Percentiles rank a stretch among this genome's conserved stretches.
Evolutionary conservation across 2,329 filamentous ascomycete genomes (phyloP).

Genomic region (Colletotrichum echinochloae): DNA sequence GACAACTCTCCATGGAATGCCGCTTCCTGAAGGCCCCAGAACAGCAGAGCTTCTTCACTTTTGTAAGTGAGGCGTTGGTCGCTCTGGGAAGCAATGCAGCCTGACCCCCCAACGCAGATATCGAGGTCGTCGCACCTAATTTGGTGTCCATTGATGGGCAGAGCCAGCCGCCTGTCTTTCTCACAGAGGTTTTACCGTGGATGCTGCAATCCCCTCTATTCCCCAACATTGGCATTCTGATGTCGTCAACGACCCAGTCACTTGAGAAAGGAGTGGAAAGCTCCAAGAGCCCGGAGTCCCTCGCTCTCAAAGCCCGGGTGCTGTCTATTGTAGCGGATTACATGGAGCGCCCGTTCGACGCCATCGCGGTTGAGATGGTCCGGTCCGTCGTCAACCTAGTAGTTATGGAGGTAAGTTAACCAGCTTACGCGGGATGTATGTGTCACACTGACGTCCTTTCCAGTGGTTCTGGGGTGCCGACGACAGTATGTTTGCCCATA

Average conservation of each 20-base stretch:
- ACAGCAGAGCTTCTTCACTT: constrained; percentile 47
- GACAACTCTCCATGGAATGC: constrained; percentile 54
- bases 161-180: constrained; percentile 44
- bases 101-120: constrained; percentile 38
- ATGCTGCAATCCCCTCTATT: constrained; percentile 49
- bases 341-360: constrained; percentile 40
- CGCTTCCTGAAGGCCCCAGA: constrained; percentile 42
- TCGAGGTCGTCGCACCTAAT: constrained; percentile 46
- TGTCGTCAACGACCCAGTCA: constrained; percentile 47
- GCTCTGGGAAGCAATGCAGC: background rate
- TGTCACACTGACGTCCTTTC: background rate
- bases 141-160: constrained; percentile 49
- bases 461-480: constrained; percentile 46
- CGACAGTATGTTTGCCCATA: constrained; percentile 48
- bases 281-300: constrained; percentile 44
- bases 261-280: constrained; percentile 41
- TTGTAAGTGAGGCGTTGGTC: constrained; percentile 42
- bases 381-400: constrained; percentile 47
- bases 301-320: constrained; percentile 45
- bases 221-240: constrained; percentile 47
- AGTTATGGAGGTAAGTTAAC: constrained; percentile 46
- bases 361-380: constrained; percentile 46
- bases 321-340: constrained; percentile 47
- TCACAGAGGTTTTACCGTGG: constrained; percentile 45
- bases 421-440: background rate